Conservation (phyloP, 2,329 filamentous ascomycete species). For the Fonsecaea erecta region DNA sequence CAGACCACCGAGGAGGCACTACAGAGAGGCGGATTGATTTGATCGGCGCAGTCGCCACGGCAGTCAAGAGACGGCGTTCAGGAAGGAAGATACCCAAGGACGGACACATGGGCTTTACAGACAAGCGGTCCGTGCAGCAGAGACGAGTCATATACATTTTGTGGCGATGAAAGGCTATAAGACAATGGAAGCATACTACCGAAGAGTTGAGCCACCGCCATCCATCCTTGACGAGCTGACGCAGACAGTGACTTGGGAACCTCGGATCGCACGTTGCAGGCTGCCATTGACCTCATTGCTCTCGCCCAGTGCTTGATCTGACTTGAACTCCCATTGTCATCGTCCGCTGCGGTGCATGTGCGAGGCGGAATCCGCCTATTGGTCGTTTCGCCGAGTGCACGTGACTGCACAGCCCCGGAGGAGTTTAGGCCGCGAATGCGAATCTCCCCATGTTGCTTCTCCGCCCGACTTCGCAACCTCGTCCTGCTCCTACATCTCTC, state of each 20-base stretch:
- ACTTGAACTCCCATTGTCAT: slow-evolving; percentile 22
- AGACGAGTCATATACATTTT: slow-evolving; percentile 27
- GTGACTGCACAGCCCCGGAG: slow-evolving; percentile 1
- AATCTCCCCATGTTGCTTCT: slow-evolving; percentile 4
- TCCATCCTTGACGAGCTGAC: slow-evolving; percentile 20
- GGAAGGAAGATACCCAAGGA: slow-evolving; percentile 23
- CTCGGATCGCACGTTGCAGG: neutral
- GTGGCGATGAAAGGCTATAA: slow-evolving; percentile 19
- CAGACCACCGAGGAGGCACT: slow-evolving; percentile 31
- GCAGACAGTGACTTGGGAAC: slow-evolving; percentile 16
- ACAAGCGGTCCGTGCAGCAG: slow-evolving; percentile 24
- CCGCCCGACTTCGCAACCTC: slow-evolving; percentile 20
- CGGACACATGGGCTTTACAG: slow-evolving; percentile 34
- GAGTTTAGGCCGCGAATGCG: neutral
- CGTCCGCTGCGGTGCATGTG: slow-evolving; percentile 24
- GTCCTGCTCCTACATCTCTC: slow-evolving; percentile 13
- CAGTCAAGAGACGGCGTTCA: slow-evolving; percentile 21
- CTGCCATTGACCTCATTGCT: slow-evolving; percentile 16
- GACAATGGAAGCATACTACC: slow-evolving; percentile 22
- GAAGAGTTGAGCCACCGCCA: slow-evolving; percentile 7
- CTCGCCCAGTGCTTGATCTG: neutral
- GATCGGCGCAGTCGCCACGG: slow-evolving; percentile 4
- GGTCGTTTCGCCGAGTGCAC: slow-evolving; percentile 15
- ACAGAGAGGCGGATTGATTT: slow-evolving; percentile 23
- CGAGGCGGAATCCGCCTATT: slow-evolving; percentile 24